A percentile compares a stretch with the other conserved stretches of the same genome.
Conservation (phyloP, 208 protist species). For the Trypanosoma conorhini region DNA sequence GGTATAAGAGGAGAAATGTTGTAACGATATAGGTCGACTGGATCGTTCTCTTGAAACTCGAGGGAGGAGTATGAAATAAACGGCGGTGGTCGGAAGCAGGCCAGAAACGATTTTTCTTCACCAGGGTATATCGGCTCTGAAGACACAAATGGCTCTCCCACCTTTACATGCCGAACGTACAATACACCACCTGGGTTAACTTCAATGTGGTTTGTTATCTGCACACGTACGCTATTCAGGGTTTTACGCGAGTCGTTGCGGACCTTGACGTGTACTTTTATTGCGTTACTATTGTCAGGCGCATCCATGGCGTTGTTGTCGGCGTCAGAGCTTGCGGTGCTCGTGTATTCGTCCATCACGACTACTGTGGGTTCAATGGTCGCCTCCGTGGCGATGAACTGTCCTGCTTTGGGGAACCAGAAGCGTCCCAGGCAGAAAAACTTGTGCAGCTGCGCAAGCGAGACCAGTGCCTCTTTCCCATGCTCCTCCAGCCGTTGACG, state of each 20-base stretch:
- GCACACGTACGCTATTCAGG: neutral
- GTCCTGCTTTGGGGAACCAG: neutral
- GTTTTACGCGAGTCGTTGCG: neutral
- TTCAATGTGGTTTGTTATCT: conserved; percentile 9
- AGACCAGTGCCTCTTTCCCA: neutral
- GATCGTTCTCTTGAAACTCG: neutral
- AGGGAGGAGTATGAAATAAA: conserved; percentile 1
- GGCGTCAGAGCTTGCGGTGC: no score
- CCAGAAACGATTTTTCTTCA: conserved; percentile 15
- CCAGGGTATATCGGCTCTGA: conserved; percentile 4
- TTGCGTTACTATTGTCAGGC: neutral
- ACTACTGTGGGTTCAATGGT: conserved; percentile 6
- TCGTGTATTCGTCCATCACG: neutral
- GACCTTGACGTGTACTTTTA: conserved; percentile 8
- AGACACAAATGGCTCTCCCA: conserved; percentile 19
- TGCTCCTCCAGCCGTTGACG: neutral
- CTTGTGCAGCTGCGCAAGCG: neutral
- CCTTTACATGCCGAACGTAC: neutral
- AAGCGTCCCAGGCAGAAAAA: neutral
- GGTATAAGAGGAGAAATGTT: neutral
- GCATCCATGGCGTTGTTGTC: neutral
- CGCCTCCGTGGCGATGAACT: conserved; percentile 1
- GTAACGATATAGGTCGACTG: neutral
- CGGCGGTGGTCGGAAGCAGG: neutral
- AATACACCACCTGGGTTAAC: neutral